Base-by-base conservation (phyloP, 148 eudicot genomes). In the Fagopyrum esculentum region DNA sequence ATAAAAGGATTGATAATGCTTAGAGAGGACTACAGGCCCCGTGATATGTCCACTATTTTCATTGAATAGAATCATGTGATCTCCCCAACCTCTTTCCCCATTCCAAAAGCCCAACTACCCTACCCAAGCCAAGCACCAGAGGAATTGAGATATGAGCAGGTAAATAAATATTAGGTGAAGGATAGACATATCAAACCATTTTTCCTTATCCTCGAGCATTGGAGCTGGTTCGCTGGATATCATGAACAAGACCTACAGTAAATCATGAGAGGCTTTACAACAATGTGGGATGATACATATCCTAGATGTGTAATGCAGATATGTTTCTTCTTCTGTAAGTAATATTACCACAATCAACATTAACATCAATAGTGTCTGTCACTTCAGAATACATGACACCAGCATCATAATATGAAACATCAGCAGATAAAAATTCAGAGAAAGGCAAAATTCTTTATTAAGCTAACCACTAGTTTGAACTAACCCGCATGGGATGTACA, bases 401-500 rank as follows among this genome's bases (percentile, higher is more conserved):
- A 71, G 26, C 6, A 70, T 70, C 46, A 45, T 43, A n/a, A 70
- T 70, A 70, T 6, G 45, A 9, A 44, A 16, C 29, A 70, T 44
- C 11, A 40, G 49, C 19, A 70, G n/a, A 46, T 6, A n/a, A 71
- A 71, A 71, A 26, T 60, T 19, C 46, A 49, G 10, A 49, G 73
- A 71, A 47, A 46, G n/a, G 5, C 19, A 15, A 46, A 45, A 47
- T 47, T n/a, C 54, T 45, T 22, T 45, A 71, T 45, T 45, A 46
- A 46, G 74, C 30, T 19, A 71, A 71, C 30, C 5, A 71, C 45
- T 13, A 71, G 45, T 52, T 76, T 44, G 47, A 43, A 85, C 97
- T 88, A 72, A 95, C 99, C 91, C 99, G 88, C 99, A 92, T 95
- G 55, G 99, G 99, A 85, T 95, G 97, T 77, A 95, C 99, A 50